Base-by-base conservation (phyloP, 306 rosid genomes). In the Quercus suber region DNA sequence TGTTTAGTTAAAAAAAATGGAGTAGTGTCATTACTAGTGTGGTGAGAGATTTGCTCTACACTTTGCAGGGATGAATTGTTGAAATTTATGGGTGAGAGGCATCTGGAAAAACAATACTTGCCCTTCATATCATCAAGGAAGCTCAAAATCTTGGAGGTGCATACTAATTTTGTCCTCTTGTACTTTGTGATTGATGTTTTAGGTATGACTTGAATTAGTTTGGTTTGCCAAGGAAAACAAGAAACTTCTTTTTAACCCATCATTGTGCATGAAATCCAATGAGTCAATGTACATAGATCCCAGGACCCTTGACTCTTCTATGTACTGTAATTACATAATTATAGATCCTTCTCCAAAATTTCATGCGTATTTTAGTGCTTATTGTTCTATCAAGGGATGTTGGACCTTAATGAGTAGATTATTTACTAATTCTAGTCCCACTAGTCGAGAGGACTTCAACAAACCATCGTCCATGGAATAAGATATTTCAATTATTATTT, bases 61-160 rank as follows among this genome's bases (percentile, higher is more conserved):
- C 21, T 68, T 61, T 79, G 72, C 4, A 30, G 33, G 33, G 33
- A 30, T 30, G 33, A 30, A 30, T 30, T 30, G 33, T 30, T 30
- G 33, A 30, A 30, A 30, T 30, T 30, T 30, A 30, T 30, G 33
- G 33, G 33, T 4, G 5, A 30, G 33, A 30, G 33, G 33, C 5
- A 4, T 30, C 1, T 30, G 5, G 33, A 30, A 30, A 30, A 30
- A 30, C 33, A 30, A 30, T 3, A 30, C 33, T 30, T 30, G 33
- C 33, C 33, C 33, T 30, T 30, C 33, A 30, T 30, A 30, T 92
- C 56, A 81, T 92, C 81, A 92, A 89, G 89, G 97, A 94, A 78
- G 96, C 98, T 79, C 98, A 94, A 82, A 94, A 88, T 86, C 88
- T 87, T 80, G 94, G 97, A 89, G 98, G 97, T 92, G 33, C 33